phyloP scores from a whole-genome alignment of 2,329 filamentous ascomycete genomes.

The Penicillium vulpinum region DNA sequence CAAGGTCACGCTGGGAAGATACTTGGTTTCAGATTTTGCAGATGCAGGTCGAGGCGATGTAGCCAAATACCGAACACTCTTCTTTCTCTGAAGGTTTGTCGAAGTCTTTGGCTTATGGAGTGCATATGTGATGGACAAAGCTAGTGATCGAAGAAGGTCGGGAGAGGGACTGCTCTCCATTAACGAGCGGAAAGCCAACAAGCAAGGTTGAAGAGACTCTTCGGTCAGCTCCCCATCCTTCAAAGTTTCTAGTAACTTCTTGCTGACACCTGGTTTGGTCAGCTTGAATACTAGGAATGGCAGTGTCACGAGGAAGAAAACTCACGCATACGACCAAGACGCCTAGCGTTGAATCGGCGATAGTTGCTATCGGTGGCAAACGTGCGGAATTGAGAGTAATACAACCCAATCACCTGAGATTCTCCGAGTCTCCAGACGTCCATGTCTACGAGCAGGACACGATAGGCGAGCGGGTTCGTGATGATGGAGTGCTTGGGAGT shows the following conservation, averaged over 20 bases:
- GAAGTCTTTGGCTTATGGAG: conserved; percentile 64
- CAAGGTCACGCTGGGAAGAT: conserved; percentile 64
- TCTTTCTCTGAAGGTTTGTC: conserved; percentile 47
- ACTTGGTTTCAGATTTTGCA: conserved; percentile 36
- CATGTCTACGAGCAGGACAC: conserved; percentile 85
- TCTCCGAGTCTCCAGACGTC: conserved; percentile 88
- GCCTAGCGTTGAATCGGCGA: conserved; percentile 85
- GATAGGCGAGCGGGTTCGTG: conserved; percentile 91
- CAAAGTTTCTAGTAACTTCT: conserved; percentile 82
- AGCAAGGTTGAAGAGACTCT: conserved; percentile 72
- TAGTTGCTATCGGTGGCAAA: conserved; percentile 91
- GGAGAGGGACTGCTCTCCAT: conserved; percentile 78
- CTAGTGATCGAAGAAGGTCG: conserved; percentile 81
- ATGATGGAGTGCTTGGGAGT: conserved; percentile 85
- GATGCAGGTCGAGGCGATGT: conserved; percentile 30
- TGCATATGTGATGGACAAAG: conserved; percentile 90
- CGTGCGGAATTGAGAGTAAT: conserved; percentile 86
- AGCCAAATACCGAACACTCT: conserved; percentile 42
- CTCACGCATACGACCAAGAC: conserved; percentile 87
- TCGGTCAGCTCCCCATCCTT: conserved; percentile 78
- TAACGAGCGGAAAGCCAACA: conserved; percentile 75
- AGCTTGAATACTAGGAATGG: conserved; percentile 12
- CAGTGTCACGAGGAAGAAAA: conserved; percentile 8
- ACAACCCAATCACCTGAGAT: conserved; percentile 75
- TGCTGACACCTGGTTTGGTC: conserved; percentile 70